A percentile compares a stretch with the other conserved stretches of the same genome.
These are phyloP conservation scores for Xylaria arbuscula DNA, from an alignment of 2,329 filamentous ascomycete species.

Conservation along the genomic window DNA sequence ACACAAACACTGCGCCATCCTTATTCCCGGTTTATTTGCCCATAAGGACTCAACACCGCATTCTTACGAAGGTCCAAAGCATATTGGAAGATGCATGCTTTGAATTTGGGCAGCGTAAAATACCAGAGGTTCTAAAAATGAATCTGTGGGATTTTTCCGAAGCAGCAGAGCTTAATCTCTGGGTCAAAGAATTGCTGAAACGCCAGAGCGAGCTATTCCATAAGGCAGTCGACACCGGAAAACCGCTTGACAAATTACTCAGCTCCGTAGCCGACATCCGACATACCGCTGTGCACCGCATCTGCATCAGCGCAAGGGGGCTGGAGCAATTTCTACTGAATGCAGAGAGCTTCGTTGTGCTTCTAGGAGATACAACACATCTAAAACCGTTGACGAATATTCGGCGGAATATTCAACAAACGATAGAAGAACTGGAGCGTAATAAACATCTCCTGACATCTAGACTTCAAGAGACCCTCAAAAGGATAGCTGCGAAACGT, in stretches of 20 bases:
- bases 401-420: slow-evolving; percentile 19
- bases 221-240: neutral
- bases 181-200: slow-evolving; percentile 7
- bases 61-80: slow-evolving; percentile 22
- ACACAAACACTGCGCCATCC: slow-evolving; percentile 9
- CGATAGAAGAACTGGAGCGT: slow-evolving; percentile 28
- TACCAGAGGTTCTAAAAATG: slow-evolving; percentile 19
- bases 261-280: slow-evolving; percentile 15
- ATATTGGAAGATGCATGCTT: slow-evolving; percentile 29
- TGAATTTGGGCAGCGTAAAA: slow-evolving; percentile 17
- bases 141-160: slow-evolving; percentile 23
- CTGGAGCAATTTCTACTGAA: slow-evolving; percentile 20
- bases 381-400: slow-evolving; percentile 2
- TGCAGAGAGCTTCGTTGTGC: slow-evolving; percentile 19
- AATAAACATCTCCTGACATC: slow-evolving; percentile 28
- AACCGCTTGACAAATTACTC: neutral
- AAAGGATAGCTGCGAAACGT: slow-evolving; percentile 14
- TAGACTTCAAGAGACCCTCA: slow-evolving; percentile 16
- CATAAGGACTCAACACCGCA: slow-evolving; percentile 22
- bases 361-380: slow-evolving; percentile 12
- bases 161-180: slow-evolving; percentile 28
- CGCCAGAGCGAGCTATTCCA: slow-evolving; percentile 3
- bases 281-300: slow-evolving; percentile 23
- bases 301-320: slow-evolving; percentile 22
- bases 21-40: slow-evolving; percentile 25